phyloP scores from a whole-genome alignment of 176 grass and related monocot genomes.

The Microstegium vimineum region DNA sequence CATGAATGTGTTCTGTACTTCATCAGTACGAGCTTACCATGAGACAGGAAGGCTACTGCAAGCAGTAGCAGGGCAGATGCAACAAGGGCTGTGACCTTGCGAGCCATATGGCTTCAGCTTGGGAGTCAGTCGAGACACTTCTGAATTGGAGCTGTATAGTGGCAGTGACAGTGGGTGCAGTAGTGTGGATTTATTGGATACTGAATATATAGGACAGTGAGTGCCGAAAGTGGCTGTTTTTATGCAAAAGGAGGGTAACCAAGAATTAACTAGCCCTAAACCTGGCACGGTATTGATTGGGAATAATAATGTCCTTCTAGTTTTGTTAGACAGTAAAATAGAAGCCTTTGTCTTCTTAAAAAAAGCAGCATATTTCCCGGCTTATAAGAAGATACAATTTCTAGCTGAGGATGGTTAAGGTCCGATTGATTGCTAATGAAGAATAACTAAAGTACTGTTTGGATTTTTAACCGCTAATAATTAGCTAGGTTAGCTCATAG shows the following conservation, averaged over 20 bases:
- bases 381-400: neutral
- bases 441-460: neutral
- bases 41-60: neutral
- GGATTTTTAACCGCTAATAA: no score
- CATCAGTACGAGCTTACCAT: neutral
- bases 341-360: no score
- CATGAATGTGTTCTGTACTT: no score
- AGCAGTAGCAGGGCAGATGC: neutral
- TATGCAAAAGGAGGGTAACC: no score
- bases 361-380: no score
- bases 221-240: neutral
- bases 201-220: neutral
- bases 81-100: neutral
- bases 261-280: neutral
- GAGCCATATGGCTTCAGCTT: neutral
- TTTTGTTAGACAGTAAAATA: neutral
- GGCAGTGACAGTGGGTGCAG: neutral
- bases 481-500: no score
- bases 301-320: neutral
- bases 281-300: neutral
- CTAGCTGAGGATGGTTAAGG: neutral
- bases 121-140: neutral
- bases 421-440: neutral
- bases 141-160: neutral
- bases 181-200: neutral